A percentile compares a stretch with the other conserved stretches of the same genome.
Conservation (phyloP, 2,329 filamentous ascomycete species). For the Akanthomyces dipterigenus region DNA sequence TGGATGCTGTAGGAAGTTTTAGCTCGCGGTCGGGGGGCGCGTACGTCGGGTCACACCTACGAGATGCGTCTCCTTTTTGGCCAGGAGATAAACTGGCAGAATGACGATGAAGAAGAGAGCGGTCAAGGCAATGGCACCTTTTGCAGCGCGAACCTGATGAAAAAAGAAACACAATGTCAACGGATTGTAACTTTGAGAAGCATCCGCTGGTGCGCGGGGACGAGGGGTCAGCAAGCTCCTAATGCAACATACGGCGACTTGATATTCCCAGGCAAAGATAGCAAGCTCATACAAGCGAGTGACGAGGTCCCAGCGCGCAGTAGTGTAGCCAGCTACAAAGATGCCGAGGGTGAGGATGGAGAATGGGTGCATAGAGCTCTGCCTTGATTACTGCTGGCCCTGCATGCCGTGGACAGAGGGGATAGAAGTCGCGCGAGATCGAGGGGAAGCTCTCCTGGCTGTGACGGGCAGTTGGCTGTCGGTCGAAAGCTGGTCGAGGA, state of each 20-base stretch:
- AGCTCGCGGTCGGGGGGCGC: constrained; percentile 11
- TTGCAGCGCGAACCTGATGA: constrained; percentile 68
- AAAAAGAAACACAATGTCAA: constrained; percentile 5
- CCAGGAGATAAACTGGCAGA: constrained; percentile 77
- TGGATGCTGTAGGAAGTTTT: constrained; percentile 58
- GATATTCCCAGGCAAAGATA: constrained; percentile 97
- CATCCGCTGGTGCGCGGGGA: not conserved
- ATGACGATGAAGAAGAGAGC: constrained; percentile 78
- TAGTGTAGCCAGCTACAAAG: constrained; percentile 99
- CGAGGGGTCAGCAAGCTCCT: not conserved
- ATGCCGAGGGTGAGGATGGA: constrained; percentile 92
- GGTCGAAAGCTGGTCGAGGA: not conserved
- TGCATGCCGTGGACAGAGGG: constrained; percentile 33
- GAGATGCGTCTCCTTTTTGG: constrained; percentile 69
- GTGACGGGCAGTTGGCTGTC: not conserved
- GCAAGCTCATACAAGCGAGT: constrained; percentile 94
- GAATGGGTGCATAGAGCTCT: constrained; percentile 88
- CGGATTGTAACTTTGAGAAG: not conserved
- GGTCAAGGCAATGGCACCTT: constrained; percentile 77
- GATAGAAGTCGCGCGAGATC: constrained; percentile 17
- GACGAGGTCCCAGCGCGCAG: constrained; percentile 96
- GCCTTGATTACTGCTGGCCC: constrained; percentile 29
- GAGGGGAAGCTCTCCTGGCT: not conserved
- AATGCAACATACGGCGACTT: constrained; percentile 69
- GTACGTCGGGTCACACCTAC: constrained; percentile 44